phyloP scores from a whole-genome alignment of 345 rosid genomes.

The Hypericum perforatum region DNA sequence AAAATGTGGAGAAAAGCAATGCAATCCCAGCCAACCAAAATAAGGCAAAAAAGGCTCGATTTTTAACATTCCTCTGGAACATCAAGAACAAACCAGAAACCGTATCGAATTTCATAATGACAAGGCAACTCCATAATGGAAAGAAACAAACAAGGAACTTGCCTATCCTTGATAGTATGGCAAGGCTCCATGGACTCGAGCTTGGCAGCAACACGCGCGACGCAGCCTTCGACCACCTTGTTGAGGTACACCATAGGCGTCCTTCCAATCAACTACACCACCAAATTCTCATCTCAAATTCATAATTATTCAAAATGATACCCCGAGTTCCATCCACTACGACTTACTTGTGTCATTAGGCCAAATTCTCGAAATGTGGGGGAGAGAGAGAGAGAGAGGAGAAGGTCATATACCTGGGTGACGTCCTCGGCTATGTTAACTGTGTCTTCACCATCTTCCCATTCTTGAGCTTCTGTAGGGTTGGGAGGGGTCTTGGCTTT shows the following conservation, averaged over 20 bases:
- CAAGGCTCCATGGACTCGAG: constrained; percentile 99
- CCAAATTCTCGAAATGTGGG: background rate
- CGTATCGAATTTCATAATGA: background rate
- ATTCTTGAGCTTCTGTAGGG: constrained; percentile 10
- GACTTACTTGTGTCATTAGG: too few relatives aligned
- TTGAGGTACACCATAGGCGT: constrained; percentile 94
- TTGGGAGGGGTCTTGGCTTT: too few relatives aligned
- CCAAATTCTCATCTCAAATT: too few relatives aligned
- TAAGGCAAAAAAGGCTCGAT: background rate
- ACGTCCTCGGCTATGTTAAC: constrained; percentile 76
- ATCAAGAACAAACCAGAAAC: too few relatives aligned
- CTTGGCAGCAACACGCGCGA: constrained; percentile 80
- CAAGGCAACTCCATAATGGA: background rate
- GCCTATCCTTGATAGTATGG: constrained; percentile 91
- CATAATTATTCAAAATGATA: too few relatives aligned
- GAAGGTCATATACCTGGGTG: constrained; percentile 36
- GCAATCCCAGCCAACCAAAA: background rate
- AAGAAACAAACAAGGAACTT: background rate
- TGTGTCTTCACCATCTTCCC: constrained; percentile 20
- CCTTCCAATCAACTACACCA: constrained; percentile 73
- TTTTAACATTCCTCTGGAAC: too few relatives aligned
- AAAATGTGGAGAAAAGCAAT: background rate
- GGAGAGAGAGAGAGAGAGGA: constrained; percentile 1
- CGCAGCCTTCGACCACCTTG: constrained; percentile 63
- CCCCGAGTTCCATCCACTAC: too few relatives aligned